These are phyloP conservation scores for Aspergillus neoniger DNA, from an alignment of 2,329 filamentous ascomycete species.

Conservation along the genomic window DNA sequence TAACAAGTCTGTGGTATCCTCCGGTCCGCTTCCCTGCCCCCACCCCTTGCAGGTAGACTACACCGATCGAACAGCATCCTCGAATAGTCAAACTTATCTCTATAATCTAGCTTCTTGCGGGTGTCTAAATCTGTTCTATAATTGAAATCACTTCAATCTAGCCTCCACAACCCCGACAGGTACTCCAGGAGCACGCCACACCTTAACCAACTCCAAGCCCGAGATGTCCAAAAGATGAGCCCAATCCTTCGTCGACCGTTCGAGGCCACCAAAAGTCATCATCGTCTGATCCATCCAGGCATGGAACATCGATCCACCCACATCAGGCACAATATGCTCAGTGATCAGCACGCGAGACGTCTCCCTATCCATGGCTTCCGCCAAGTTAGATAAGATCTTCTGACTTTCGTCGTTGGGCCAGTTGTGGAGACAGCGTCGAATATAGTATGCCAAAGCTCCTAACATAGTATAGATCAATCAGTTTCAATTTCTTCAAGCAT, in stretches of 20 bases:
- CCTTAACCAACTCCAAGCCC: slow-evolving; percentile 26
- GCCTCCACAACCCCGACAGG: slow-evolving; percentile 28
- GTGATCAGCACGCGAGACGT: slow-evolving; percentile 26
- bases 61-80: not conserved
- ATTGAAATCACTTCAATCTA: slow-evolving; percentile 16
- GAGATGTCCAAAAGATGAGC: slow-evolving; percentile 25
- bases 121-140: not conserved
- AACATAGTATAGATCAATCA: not conserved
- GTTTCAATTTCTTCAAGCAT: not conserved
- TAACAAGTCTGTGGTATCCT: too few relatives aligned
- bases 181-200: slow-evolving; percentile 22
- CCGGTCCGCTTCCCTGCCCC: too few relatives aligned
- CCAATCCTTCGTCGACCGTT: slow-evolving; percentile 30
- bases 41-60: not conserved
- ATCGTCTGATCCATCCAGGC: slow-evolving; percentile 29
- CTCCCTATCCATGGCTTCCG: slow-evolving; percentile 23
- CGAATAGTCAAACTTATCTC: not conserved
- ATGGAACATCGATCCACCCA: slow-evolving; percentile 17
- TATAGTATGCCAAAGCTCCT: slow-evolving; percentile 33
- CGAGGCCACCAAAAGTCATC: slow-evolving; percentile 30
- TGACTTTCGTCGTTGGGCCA: slow-evolving; percentile 22
- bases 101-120: too few relatives aligned
- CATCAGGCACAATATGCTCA: slow-evolving; percentile 30
- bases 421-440: slow-evolving; percentile 36
- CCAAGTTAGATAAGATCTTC: slow-evolving; percentile 26